Conservation (phyloP, 2,329 filamentous ascomycete species). For the Sporothrix brunneoviolacea region DNA sequence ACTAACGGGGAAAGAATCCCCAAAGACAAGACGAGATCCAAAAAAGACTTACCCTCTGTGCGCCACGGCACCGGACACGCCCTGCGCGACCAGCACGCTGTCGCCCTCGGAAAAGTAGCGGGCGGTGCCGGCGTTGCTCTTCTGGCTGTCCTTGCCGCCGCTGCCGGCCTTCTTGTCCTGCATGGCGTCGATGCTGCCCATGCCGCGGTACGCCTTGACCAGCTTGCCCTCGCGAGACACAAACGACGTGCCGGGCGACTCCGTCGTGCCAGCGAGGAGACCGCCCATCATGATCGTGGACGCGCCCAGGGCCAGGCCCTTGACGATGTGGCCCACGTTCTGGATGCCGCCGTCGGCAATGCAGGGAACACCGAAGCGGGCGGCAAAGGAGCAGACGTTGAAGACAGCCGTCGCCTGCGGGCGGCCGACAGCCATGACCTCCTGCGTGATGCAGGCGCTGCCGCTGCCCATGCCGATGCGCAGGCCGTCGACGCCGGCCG, state of each 20-base stretch:
- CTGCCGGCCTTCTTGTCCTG: slow-evolving; percentile 93
- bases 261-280: slow-evolving; percentile 90
- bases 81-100: slow-evolving; percentile 89
- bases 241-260: slow-evolving; percentile 94
- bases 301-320: slow-evolving; percentile 89
- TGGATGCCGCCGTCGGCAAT: slow-evolving; percentile 97
- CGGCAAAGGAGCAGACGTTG: slow-evolving; percentile 82
- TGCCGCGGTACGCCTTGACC: slow-evolving; percentile 97
- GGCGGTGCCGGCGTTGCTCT: slow-evolving; percentile 89
- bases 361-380: slow-evolving; percentile 90
- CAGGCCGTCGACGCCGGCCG: slow-evolving; percentile 89
- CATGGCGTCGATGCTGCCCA: slow-evolving; percentile 99
- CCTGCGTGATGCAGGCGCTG: slow-evolving; percentile 96
- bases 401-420: slow-evolving; percentile 92
- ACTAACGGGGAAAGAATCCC: not conserved
- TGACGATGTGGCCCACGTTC: slow-evolving; percentile 98
- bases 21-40: not conserved
- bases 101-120: slow-evolving; percentile 98
- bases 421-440: slow-evolving; percentile 98
- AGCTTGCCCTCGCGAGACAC: slow-evolving; percentile 95
- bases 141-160: slow-evolving; percentile 64
- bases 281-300: slow-evolving; percentile 99
- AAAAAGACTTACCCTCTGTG: slow-evolving; percentile 54
- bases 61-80: slow-evolving; percentile 80
- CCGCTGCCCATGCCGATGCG: slow-evolving; percentile 99